A percentile compares a stretch with the other conserved stretches of the same genome.
These are phyloP conservation scores for Aspergillus sp. DNA, from an alignment of 2,329 filamentous ascomycete species.

Conservation along the genomic window DNA sequence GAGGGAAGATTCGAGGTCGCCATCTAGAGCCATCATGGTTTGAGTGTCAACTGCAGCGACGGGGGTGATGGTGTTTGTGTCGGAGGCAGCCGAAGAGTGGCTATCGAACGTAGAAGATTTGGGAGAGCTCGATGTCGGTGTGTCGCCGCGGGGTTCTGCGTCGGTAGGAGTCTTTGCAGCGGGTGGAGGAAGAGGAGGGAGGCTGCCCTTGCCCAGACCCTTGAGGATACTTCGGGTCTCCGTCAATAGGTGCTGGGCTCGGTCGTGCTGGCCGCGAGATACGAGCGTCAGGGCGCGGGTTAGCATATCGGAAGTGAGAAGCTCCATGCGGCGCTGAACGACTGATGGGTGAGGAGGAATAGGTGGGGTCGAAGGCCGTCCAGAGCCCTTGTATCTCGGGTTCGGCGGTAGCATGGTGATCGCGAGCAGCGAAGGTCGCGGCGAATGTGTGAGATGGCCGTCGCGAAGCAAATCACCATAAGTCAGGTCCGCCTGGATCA, in stretches of 20 bases:
- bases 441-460: constrained; percentile 81
- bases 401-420: constrained; percentile 86
- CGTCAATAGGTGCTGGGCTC: constrained; percentile 86
- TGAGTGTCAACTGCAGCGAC: constrained; percentile 78
- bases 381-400: constrained; percentile 64
- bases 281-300: constrained; percentile 89
- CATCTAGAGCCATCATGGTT: constrained; percentile 84
- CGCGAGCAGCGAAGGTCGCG: constrained; percentile 85
- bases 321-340: constrained; percentile 95
- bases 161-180: constrained; percentile 44
- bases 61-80: constrained; percentile 55
- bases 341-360: constrained; percentile 95
- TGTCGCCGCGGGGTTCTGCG: constrained; percentile 44
- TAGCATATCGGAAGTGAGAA: constrained; percentile 97
- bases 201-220: constrained; percentile 89
- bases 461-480: constrained; percentile 94
- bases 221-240: constrained; percentile 96
- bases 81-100: constrained; percentile 40
- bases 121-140: constrained; percentile 44
- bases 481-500: constrained; percentile 91
- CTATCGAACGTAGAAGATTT: constrained; percentile 41
- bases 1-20: constrained; percentile 84
- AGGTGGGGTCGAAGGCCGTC: constrained; percentile 66
- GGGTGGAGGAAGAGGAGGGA: constrained; percentile 78
- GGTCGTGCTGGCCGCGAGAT: constrained; percentile 87